phyloP scores from a whole-genome alignment of 306 rosid genomes.

The Pyrus pyrifolia region DNA sequence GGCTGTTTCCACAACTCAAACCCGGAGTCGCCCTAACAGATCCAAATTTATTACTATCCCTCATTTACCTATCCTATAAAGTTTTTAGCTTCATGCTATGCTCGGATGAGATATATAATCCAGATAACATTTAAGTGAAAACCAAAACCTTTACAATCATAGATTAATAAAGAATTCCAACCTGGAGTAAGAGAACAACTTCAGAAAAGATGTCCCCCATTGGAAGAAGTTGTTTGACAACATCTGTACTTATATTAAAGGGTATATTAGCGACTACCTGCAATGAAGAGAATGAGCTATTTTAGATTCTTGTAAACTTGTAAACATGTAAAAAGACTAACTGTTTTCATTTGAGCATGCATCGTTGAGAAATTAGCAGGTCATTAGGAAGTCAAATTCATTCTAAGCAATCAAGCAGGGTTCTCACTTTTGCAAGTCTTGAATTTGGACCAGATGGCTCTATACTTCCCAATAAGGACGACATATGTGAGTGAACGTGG shows the following conservation, averaged over 20 bases:
- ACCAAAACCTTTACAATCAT: not conserved
- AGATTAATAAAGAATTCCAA: slow-evolving; percentile 16
- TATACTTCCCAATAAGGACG: slow-evolving; percentile 35
- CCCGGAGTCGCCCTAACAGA: too few relatives aligned
- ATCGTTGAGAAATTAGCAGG: not conserved
- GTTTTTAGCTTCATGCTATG: not conserved
- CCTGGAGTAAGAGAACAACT: slow-evolving; percentile 84
- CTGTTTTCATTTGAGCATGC: not conserved
- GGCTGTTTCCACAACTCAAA: too few relatives aligned
- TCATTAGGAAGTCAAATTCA: not conserved
- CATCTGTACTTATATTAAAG: slow-evolving; percentile 75
- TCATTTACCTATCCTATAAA: not conserved
- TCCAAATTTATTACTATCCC: not conserved
- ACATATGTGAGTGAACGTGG: slow-evolving; percentile 60
- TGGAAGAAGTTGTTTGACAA: slow-evolving; percentile 80
- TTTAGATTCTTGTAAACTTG: not conserved
- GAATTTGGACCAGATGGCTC: slow-evolving; percentile 27
- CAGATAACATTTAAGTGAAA: not conserved
- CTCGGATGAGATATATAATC: not conserved
- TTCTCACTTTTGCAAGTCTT: slow-evolving; percentile 65
- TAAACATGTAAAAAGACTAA: not conserved
- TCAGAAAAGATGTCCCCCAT: slow-evolving; percentile 89
- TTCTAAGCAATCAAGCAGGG: slow-evolving; percentile 9
- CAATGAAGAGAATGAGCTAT: slow-evolving; percentile 12
- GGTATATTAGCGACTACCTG: slow-evolving; percentile 93